A percentile compares a stretch with the other conserved stretches of the same genome.
phyloP scores from a whole-genome alignment of 1,284 basidiomycete species.

The Rhodotorula sp. region DNA sequence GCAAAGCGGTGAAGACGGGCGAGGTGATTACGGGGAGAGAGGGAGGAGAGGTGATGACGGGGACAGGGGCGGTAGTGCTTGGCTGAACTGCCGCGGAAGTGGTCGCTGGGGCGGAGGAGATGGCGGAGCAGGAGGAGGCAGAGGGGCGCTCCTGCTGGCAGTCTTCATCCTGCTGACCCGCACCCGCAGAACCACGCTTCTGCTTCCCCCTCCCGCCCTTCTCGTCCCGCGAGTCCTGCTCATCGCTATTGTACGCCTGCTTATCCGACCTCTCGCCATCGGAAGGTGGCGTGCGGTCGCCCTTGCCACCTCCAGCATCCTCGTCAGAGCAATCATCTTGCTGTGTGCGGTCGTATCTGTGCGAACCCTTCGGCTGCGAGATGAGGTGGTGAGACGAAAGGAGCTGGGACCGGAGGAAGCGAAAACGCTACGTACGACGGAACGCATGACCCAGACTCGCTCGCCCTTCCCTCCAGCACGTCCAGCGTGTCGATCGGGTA shows the following conservation, averaged over 20 bases:
- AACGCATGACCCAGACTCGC: neutral
- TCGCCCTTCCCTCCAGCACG: too few species aligned
- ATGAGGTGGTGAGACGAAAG: neutral
- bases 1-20: neutral
- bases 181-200: neutral
- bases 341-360: neutral
- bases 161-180: neutral
- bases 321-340: neutral
- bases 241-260: neutral
- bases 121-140: neutral
- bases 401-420: neutral
- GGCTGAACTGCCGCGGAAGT: neutral
- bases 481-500: too few species aligned
- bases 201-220: too few species aligned
- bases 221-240: neutral
- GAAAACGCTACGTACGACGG: neutral
- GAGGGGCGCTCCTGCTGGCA: neutral
- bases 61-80: too few species aligned
- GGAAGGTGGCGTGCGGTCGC: neutral
- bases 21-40: neutral
- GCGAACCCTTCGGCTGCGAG: neutral
- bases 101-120: neutral
- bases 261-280: neutral
- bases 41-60: neutral
- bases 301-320: neutral